A percentile compares a stretch with the other conserved stretches of the same genome.
phyloP scores from a whole-genome alignment of 331 rosid genomes.

The Dryas integrifolia region DNA sequence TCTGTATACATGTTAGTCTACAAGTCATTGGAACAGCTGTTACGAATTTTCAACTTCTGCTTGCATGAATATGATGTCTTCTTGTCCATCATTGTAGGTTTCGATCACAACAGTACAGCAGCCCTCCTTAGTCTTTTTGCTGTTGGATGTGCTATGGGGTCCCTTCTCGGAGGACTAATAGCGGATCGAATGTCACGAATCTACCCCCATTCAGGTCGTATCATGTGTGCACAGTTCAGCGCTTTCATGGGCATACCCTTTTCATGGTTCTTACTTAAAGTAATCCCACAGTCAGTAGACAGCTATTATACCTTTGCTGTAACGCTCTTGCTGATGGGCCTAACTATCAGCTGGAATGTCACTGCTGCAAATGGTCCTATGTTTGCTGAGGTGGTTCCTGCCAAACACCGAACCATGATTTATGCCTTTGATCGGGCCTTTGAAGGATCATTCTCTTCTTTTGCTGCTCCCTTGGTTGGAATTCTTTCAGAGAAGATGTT shows the following conservation, averaged over 20 bases:
- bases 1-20: no score
- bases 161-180: slow-evolving; percentile 69
- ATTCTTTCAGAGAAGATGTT: slow-evolving; percentile 81
- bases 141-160: slow-evolving; percentile 77
- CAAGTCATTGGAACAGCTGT: no score
- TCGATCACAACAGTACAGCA: slow-evolving; percentile 80
- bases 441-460: slow-evolving; percentile 84
- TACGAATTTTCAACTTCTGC: background rate
- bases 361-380: slow-evolving; percentile 85
- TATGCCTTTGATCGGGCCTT: slow-evolving; percentile 95
- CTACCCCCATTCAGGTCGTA: slow-evolving; percentile 75
- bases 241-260: slow-evolving; percentile 95
- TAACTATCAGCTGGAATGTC: slow-evolving; percentile 86
- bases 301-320: slow-evolving; percentile 55
- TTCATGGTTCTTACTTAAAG: slow-evolving; percentile 71
- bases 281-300: slow-evolving; percentile 70
- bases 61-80: slow-evolving; percentile 20
- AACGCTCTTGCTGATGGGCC: slow-evolving; percentile 83
- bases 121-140: slow-evolving; percentile 77
- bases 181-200: slow-evolving; percentile 64
- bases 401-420: slow-evolving; percentile 86
- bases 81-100: slow-evolving; percentile 48
- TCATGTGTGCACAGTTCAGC: slow-evolving; percentile 94
- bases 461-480: slow-evolving; percentile 99
- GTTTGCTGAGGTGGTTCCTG: slow-evolving; percentile 92